A percentile compares a stretch with the other conserved stretches of the same genome.
These are phyloP conservation scores for Phylloporus sp. DNA, from an alignment of 768 basidiomycete genomes.

Conservation along the genomic window DNA sequence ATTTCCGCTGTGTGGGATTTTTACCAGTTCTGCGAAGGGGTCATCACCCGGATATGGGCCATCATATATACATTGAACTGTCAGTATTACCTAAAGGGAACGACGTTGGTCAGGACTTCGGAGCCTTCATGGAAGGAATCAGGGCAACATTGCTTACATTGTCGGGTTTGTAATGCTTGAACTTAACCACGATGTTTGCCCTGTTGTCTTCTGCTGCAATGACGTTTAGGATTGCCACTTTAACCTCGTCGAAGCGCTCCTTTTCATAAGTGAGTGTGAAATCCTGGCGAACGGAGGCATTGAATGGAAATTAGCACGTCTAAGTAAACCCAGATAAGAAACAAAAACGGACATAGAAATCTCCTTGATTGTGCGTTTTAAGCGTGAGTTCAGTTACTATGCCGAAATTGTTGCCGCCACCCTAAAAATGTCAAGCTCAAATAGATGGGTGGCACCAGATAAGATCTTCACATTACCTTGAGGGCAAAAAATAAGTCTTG, in stretches of 20 bases:
- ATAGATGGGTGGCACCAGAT: not conserved
- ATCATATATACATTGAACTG: conserved; percentile 11
- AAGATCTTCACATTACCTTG: not conserved
- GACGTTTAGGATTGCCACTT: conserved; percentile 1
- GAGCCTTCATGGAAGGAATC: not conserved
- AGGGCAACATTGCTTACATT: not conserved
- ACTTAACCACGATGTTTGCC: conserved; percentile 2
- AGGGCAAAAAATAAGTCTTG: conserved; percentile 5
- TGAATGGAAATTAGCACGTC: not conserved
- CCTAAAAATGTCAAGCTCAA: conserved; percentile 1
- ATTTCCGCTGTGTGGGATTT: not conserved
- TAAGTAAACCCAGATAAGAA: not conserved
- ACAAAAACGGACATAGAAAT: conserved; percentile 5
- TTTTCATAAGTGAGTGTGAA: conserved; percentile 1
- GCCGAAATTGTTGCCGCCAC: conserved; percentile 26
- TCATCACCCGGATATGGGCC: not conserved
- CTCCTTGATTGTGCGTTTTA: conserved; percentile 13
- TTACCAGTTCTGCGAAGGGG: not conserved
- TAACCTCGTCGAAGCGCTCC: not conserved
- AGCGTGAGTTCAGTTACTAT: conserved; percentile 25
- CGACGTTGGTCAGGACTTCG: not conserved
- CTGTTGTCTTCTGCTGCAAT: conserved; percentile 1
- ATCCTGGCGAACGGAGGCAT: not conserved
- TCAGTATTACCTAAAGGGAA: not conserved
- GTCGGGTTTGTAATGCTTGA: not conserved